Conservation (phyloP, 352 stramenopile genomes). For the Pythium graminicola region DNA sequence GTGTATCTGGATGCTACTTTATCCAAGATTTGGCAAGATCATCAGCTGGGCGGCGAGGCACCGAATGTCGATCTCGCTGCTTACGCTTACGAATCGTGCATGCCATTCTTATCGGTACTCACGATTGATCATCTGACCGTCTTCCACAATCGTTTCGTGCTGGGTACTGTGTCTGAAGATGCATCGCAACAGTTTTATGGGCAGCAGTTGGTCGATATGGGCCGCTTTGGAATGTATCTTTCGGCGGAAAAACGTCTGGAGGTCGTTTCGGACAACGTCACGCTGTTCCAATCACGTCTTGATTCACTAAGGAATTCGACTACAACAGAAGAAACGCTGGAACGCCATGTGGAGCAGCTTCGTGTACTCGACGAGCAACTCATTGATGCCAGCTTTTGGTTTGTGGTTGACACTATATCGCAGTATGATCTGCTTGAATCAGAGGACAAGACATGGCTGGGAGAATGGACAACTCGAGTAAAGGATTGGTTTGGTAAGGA, state of each 20-base stretch:
- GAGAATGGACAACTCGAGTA: slow-evolving; percentile 9
- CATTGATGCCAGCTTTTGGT: slow-evolving; percentile 21
- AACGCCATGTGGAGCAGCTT: background rate
- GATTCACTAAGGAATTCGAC: slow-evolving; percentile 30
- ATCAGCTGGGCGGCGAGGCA: slow-evolving; percentile 10
- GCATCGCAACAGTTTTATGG: slow-evolving; percentile 46
- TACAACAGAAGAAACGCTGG: slow-evolving; percentile 18
- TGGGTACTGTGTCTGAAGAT: slow-evolving; percentile 10
- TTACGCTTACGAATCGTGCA: slow-evolving; percentile 65
- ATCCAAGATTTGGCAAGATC: slow-evolving; percentile 37
- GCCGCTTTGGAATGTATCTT: slow-evolving; percentile 36
- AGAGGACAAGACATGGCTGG: background rate
- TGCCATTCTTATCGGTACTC: slow-evolving; percentile 58
- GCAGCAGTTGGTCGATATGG: slow-evolving; percentile 28
- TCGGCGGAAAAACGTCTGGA: slow-evolving; percentile 42
- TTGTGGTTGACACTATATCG: slow-evolving; percentile 7
- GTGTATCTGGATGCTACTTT: slow-evolving; percentile 56
- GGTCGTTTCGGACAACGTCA: slow-evolving; percentile 37
- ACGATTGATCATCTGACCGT: slow-evolving; percentile 58
- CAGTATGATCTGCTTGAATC: background rate
- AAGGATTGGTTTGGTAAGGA: slow-evolving; percentile 10
- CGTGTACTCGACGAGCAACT: slow-evolving; percentile 11
- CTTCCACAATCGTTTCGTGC: slow-evolving; percentile 46
- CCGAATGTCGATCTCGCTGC: slow-evolving; percentile 38
- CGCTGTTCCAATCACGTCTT: slow-evolving; percentile 39